These are phyloP conservation scores for Eutrema japonicum DNA, from an alignment of 345 rosid species.

Conservation along the genomic window DNA sequence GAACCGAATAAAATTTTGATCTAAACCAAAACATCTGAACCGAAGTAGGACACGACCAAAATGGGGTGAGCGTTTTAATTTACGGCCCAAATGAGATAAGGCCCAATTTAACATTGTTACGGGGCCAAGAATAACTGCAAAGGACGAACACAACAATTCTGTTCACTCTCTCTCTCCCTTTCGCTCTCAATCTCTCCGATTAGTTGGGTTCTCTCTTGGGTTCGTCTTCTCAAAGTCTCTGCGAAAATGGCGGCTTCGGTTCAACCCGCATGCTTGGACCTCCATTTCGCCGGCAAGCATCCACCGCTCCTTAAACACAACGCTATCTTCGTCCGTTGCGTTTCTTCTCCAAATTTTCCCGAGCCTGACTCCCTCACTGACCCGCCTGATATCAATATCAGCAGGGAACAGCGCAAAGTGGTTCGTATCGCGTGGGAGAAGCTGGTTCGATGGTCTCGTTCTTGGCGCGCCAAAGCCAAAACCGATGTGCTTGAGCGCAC, in stretches of 20 bases:
- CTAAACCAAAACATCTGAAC: background rate
- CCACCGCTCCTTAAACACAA: slow-evolving; percentile 32
- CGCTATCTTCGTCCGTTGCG: slow-evolving; percentile 38
- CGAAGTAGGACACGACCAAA: no score
- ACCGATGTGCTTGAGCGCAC: slow-evolving; percentile 80
- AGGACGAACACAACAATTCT: background rate
- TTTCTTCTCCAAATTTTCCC: slow-evolving; percentile 37
- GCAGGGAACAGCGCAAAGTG: slow-evolving; percentile 62
- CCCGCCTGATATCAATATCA: slow-evolving; percentile 41
- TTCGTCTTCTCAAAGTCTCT: slow-evolving; percentile 30
- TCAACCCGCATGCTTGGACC: slow-evolving; percentile 48
- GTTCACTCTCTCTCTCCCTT: slow-evolving; percentile 5
- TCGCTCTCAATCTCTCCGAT: slow-evolving; percentile 30
- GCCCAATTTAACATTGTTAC: background rate
- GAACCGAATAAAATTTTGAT: background rate
- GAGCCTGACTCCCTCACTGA: slow-evolving; percentile 29
- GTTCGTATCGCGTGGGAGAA: slow-evolving; percentile 91
- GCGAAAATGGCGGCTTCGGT: slow-evolving; percentile 50
- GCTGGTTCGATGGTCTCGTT: slow-evolving; percentile 88
- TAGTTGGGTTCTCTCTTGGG: slow-evolving; percentile 15
- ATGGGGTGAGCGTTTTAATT: background rate
- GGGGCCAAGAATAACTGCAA: slow-evolving; percentile 33
- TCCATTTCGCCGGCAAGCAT: slow-evolving; percentile 40
- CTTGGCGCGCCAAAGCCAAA: slow-evolving; percentile 76
- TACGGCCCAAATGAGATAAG: slow-evolving; percentile 7